Percentiles rank a stretch among this genome's conserved stretches.
Conservation (phyloP, 2,329 filamentous ascomycete species). For the Microsporum audouinii region DNA sequence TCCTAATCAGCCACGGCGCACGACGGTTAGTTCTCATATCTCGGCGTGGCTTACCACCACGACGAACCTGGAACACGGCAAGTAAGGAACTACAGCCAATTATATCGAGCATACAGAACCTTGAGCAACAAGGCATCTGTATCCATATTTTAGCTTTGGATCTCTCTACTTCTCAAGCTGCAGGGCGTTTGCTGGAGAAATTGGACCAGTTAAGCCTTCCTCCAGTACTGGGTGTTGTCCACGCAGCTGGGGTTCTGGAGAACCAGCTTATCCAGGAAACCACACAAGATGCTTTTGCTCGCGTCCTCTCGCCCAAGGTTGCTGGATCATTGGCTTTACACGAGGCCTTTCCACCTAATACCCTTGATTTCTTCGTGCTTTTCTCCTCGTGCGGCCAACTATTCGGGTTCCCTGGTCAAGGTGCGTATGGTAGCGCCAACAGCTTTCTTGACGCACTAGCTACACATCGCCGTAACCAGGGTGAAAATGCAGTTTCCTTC, state of each 20-base stretch:
- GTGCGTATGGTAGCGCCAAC: background rate
- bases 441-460: background rate
- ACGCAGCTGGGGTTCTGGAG: background rate
- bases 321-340: background rate
- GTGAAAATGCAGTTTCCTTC: background rate
- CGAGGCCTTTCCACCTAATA: background rate
- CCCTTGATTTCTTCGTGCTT: background rate
- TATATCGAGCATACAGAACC: background rate
- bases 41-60: conserved; percentile 25
- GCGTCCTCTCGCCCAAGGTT: background rate
- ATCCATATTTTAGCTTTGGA: background rate
- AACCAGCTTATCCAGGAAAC: background rate
- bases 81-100: background rate
- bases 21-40: conserved; percentile 22
- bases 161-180: background rate
- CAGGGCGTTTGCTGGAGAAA: background rate
- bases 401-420: background rate
- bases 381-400: background rate
- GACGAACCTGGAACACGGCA: background rate
- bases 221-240: background rate
- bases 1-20: conserved; percentile 19
- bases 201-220: background rate
- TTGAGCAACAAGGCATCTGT: background rate
- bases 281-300: background rate
- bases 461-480: background rate